Conservation (phyloP, 495 filamentous ascomycete genomes). For the Penicillium tannophilum region DNA sequence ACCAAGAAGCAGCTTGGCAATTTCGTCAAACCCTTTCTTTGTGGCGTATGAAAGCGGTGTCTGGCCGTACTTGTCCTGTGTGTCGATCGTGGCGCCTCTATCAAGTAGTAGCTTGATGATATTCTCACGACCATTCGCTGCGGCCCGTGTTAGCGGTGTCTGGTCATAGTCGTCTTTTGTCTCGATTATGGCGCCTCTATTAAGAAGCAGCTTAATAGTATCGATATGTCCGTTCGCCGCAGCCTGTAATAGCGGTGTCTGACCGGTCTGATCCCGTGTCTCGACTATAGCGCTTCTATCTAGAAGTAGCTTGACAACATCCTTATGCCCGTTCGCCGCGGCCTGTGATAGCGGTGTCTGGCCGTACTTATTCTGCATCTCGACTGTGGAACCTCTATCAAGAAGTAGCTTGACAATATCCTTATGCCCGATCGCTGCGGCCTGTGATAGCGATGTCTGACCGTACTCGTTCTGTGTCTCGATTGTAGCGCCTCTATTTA, state of each 20-base stretch:
- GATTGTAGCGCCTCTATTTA: background rate
- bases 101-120: background rate
- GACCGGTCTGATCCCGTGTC: background rate
- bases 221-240: background rate
- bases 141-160: no score
- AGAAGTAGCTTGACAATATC: background rate
- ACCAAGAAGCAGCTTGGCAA: no score
- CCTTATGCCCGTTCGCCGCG: background rate
- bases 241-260: background rate
- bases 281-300: background rate
- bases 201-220: background rate
- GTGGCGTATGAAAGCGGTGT: no score
- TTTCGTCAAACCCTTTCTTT: no score
- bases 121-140: no score
- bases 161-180: background rate
- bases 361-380: background rate
- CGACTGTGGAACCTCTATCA: background rate
- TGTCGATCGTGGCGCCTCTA: no score
- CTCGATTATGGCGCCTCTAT: background rate
- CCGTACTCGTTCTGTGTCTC: background rate
- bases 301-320: background rate
- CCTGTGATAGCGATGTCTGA: background rate
- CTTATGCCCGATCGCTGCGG: background rate
- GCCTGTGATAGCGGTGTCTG: background rate
- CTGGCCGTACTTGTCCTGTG: no score